Evolutionary conservation across 2,329 filamentous ascomycete genomes (phyloP).

Genomic region (Xylaria sp.): DNA sequence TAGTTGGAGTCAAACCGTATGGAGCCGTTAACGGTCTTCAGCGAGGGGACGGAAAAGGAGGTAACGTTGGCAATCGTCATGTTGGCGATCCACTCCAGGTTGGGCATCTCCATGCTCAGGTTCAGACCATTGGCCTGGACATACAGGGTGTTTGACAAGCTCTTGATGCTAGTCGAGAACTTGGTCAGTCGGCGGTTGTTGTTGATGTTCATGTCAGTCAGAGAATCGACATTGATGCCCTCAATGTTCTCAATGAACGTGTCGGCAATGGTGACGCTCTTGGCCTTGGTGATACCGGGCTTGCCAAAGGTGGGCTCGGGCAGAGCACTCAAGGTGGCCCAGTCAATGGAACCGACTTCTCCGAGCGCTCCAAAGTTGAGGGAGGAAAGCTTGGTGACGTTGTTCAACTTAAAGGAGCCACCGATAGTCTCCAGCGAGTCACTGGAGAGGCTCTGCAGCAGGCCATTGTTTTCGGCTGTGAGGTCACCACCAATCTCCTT

Average conservation of each 20-base stretch:
- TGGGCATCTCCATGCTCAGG: constrained; percentile 73
- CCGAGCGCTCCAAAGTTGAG: constrained; percentile 69
- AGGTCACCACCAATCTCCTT: constrained; percentile 58
- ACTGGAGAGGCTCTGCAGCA: constrained; percentile 64
- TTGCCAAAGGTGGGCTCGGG: constrained; percentile 53
- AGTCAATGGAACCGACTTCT: constrained; percentile 68
- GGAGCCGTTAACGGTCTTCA: constrained; percentile 74
- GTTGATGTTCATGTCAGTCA: constrained; percentile 77
- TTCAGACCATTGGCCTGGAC: constrained; percentile 80
- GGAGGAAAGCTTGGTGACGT: constrained; percentile 68
- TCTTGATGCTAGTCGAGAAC: constrained; percentile 77
- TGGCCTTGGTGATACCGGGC: constrained; percentile 65
- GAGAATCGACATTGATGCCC: constrained; percentile 78
- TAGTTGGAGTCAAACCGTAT: constrained; percentile 84
- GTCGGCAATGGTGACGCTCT: constrained; percentile 76
- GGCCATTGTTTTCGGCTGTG: constrained; percentile 61
- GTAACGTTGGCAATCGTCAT: constrained; percentile 82
- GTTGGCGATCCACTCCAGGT: constrained; percentile 77
- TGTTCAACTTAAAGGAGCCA: constrained; percentile 69
- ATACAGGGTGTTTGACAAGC: constrained; percentile 70
- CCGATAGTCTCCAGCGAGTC: constrained; percentile 65
- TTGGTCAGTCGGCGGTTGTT: constrained; percentile 83
- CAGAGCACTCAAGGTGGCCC: constrained; percentile 69
- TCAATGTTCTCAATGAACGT: constrained; percentile 78
- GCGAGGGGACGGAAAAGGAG: constrained; percentile 71